Evolutionary conservation across 495 filamentous ascomycete species (phyloP).

Genomic region (Aspergillus funiculosus): DNA sequence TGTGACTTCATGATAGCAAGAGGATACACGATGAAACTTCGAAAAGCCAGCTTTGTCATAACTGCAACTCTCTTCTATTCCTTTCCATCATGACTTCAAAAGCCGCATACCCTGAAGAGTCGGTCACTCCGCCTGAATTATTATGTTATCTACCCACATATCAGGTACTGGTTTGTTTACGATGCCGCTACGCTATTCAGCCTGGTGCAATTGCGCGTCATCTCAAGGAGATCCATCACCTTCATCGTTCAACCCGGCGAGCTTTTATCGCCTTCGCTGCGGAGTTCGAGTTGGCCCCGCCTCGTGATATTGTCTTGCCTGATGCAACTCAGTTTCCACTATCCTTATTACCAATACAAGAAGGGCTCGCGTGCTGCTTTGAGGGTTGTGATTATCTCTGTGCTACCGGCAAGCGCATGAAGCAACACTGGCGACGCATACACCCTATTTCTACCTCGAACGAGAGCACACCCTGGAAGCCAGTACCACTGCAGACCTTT

Average conservation of each 20-base stretch:
- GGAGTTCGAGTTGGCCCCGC: constrained; percentile 17
- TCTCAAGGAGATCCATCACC: constrained; percentile 35
- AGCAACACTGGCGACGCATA: constrained; percentile 23
- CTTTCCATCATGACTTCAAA: too few relatives aligned
- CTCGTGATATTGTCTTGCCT: constrained; percentile 19
- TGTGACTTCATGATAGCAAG: too few relatives aligned
- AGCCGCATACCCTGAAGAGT: too few relatives aligned
- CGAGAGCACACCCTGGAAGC: constrained; percentile 13
- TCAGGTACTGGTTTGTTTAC: too few relatives aligned
- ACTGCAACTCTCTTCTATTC: too few relatives aligned
- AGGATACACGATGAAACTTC: too few relatives aligned
- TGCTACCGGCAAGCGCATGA: constrained; percentile 27
- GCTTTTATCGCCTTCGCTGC: constrained; percentile 22
- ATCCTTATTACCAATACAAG: constrained; percentile 21
- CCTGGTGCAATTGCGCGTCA: constrained; percentile 30
- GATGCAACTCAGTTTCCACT: constrained; percentile 26
- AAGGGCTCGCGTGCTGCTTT: constrained; percentile 24
- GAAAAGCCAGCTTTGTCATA: too few relatives aligned
- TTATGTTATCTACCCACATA: too few relatives aligned
- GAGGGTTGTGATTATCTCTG: constrained; percentile 26
- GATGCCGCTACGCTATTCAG: constrained; percentile 33
- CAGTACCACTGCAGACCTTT: constrained; percentile 23
- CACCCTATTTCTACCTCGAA: constrained; percentile 19
- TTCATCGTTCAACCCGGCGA: constrained; percentile 22
- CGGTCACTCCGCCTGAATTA: too few relatives aligned